Evolutionary conservation across 306 rosid species (phyloP).

Genomic region (Cicer chorassanicum): DNA sequence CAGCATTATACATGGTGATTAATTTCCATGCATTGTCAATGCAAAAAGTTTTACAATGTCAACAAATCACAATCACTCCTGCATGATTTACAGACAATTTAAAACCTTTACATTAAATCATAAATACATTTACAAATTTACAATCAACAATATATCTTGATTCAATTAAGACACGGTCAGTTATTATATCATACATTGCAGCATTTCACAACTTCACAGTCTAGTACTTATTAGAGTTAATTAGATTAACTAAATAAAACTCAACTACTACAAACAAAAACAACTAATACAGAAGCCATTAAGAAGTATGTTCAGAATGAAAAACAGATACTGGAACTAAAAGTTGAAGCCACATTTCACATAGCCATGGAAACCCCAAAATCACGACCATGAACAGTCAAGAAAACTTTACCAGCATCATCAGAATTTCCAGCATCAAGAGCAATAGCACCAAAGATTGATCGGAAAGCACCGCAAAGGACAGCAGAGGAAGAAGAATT

Average conservation of each 20-base stretch:
- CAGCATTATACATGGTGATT: not conserved
- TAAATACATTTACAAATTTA: not conserved
- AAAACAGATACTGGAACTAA: not conserved
- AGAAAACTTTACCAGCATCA: constrained; percentile 64
- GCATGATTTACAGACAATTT: too few relatives aligned
- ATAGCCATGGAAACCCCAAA: constrained; percentile 39
- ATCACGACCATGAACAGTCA: constrained; percentile 57
- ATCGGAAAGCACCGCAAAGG: constrained; percentile 76
- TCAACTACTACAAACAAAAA: constrained; percentile 8
- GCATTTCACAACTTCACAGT: constrained; percentile 31
- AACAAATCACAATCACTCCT: too few relatives aligned
- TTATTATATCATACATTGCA: constrained; percentile 12
- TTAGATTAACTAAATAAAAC: constrained; percentile 9
- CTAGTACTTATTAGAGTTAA: constrained; percentile 16
- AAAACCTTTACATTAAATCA: too few relatives aligned
- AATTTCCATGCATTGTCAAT: too few relatives aligned
- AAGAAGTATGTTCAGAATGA: constrained; percentile 13
- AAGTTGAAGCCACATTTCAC: constrained; percentile 39
- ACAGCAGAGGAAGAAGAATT: constrained; percentile 60
- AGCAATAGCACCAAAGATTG: constrained; percentile 76
- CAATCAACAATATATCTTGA: not conserved
- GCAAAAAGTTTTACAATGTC: too few relatives aligned
- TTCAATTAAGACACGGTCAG: constrained; percentile 7
- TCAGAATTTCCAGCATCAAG: constrained; percentile 55
- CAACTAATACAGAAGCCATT: not conserved